Conservation (phyloP, 2,329 filamentous ascomycete genomes). For the Xenoacremonium recifei region DNA sequence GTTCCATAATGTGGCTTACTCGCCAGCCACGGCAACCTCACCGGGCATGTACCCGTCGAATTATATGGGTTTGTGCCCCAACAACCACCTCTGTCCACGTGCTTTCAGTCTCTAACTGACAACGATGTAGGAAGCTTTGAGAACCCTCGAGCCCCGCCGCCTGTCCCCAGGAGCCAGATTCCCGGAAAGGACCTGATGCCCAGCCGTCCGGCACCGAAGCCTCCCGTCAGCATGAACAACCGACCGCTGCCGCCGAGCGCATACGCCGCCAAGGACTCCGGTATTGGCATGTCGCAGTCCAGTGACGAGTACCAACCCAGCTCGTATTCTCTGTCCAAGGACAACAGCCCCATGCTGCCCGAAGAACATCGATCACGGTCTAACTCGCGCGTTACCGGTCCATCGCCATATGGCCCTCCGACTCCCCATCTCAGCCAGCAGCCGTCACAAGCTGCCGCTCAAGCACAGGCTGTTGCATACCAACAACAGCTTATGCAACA, state of each 20-base stretch:
- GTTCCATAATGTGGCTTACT: slow-evolving; percentile 77
- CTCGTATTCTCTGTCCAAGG: slow-evolving; percentile 50
- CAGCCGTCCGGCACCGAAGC: slow-evolving; percentile 80
- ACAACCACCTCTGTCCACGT: slow-evolving; percentile 77
- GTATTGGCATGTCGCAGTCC: slow-evolving; percentile 59
- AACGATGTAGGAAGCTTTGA: slow-evolving; percentile 94
- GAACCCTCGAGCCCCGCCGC: slow-evolving; percentile 90
- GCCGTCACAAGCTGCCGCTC: slow-evolving; percentile 12
- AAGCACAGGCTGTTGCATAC: slow-evolving; percentile 47
- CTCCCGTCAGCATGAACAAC: slow-evolving; percentile 65
- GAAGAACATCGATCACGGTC: slow-evolving; percentile 69
- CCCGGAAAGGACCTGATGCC: slow-evolving; percentile 64
- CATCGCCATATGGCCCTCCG: slow-evolving; percentile 48
- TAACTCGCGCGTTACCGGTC: slow-evolving; percentile 61
- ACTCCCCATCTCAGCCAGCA: slow-evolving; percentile 32
- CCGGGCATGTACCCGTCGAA: slow-evolving; percentile 54
- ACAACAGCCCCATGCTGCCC: slow-evolving; percentile 58
- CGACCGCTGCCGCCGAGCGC: slow-evolving; percentile 51
- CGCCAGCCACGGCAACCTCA: slow-evolving; percentile 46
- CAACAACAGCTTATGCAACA: slow-evolving; percentile 70
- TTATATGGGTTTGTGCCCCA: slow-evolving; percentile 58
- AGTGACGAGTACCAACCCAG: slow-evolving; percentile 51
- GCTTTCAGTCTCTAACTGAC: slow-evolving; percentile 79
- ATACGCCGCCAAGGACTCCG: slow-evolving; percentile 60
- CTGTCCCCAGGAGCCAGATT: slow-evolving; percentile 63